Percentiles rank a stretch among this genome's conserved stretches.
These are phyloP conservation scores for Ustilago hordei DNA, from an alignment of 1,284 basidiomycete species.

Conservation along the genomic window DNA sequence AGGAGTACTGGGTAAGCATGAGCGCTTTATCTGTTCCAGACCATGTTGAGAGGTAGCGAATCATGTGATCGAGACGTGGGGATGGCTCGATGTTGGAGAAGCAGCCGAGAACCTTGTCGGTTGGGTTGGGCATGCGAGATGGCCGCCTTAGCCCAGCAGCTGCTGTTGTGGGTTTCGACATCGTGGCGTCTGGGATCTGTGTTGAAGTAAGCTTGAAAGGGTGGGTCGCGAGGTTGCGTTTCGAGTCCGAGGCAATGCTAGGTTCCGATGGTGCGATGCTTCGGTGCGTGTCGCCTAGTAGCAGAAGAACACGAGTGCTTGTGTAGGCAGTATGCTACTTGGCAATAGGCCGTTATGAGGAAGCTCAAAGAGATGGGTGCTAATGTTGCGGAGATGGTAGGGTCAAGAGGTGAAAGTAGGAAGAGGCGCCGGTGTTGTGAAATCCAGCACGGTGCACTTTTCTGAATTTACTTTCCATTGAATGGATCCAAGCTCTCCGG, in stretches of 20 bases:
- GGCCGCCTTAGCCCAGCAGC: conserved; percentile 17
- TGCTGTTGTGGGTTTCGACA: conserved; percentile 42
- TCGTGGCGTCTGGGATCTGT: conserved; percentile 2
- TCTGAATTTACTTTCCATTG: not conserved
- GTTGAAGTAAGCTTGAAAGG: not conserved
- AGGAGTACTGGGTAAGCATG: conserved; percentile 67
- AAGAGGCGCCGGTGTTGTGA: not conserved
- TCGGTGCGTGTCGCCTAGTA: too few relatives aligned
- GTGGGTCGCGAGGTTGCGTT: not conserved
- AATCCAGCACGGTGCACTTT: not conserved
- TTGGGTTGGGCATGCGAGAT: conserved; percentile 34
- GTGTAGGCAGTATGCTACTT: too few relatives aligned
- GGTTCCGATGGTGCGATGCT: not conserved
- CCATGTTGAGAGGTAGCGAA: conserved; percentile 68
- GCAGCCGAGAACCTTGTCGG: conserved; percentile 59
- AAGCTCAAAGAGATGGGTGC: not conserved
- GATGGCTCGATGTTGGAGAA: conserved; percentile 62
- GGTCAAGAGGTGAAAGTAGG: not conserved
- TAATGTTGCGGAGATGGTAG: not conserved
- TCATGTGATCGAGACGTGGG: conserved; percentile 59
- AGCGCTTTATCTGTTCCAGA: conserved; percentile 66
- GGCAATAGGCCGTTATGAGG: not conserved
- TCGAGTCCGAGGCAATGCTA: too few relatives aligned
- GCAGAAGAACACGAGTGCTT: not conserved
- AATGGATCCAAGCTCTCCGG: conserved; percentile 1